Evolutionary conservation across 164 flowering plant genomes (phyloP).

Genomic region (Paratinospora sagittata): DNA sequence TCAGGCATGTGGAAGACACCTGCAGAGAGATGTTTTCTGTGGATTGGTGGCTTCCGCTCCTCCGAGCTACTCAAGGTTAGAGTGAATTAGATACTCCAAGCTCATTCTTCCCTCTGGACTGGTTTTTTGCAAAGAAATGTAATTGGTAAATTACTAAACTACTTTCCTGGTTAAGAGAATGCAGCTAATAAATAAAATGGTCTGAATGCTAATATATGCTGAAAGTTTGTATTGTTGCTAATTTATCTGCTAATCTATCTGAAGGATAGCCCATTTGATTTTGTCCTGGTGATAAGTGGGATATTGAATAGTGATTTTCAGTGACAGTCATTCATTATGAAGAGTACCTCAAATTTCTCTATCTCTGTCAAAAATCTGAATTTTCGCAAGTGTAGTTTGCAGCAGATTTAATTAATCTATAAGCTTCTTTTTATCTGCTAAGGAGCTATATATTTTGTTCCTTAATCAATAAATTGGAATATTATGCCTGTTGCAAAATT

Average conservation of each 20-base stretch:
- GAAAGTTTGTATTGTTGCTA: not conserved
- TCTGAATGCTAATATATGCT: not conserved
- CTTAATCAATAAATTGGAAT: too few species aligned
- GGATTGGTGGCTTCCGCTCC: conserved; percentile 94
- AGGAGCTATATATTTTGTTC: too few species aligned
- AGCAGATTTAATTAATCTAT: too few species aligned
- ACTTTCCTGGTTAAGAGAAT: not conserved
- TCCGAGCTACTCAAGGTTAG: conserved; percentile 84
- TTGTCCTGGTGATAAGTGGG: not conserved
- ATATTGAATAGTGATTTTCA: not conserved
- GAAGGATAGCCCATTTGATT: not conserved
- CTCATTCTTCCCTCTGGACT: not conserved
- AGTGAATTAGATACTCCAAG: not conserved
- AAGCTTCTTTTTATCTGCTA: too few species aligned
- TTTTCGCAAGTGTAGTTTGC: too few species aligned
- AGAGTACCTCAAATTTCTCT: too few species aligned
- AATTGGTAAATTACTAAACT: not conserved
- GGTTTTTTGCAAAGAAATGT: not conserved
- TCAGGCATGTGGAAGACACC: conserved; percentile 98
- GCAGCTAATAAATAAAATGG: not conserved
- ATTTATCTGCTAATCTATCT: too few species aligned
- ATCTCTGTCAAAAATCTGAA: too few species aligned
- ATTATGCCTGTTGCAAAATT: too few species aligned
- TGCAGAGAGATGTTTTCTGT: conserved; percentile 86
- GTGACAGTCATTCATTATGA: too few species aligned